Percentiles rank a stretch among this genome's conserved stretches.
Conservation (phyloP, 2,329 filamentous ascomycete genomes). For the Fusarium austroafricanum region DNA sequence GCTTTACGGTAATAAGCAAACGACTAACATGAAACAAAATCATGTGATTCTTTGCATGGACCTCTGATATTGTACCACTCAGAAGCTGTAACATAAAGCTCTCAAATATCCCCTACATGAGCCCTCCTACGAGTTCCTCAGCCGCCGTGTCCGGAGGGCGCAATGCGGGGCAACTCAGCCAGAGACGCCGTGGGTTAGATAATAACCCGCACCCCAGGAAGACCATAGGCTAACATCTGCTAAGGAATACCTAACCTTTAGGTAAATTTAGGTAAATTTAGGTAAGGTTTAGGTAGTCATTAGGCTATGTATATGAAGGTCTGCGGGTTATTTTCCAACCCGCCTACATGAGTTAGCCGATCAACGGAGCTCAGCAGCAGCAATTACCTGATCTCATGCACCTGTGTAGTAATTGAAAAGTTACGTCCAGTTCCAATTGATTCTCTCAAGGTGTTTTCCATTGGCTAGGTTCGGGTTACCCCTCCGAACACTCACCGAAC, state of each 20-base stretch:
- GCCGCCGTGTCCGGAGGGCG: slow-evolving; percentile 36
- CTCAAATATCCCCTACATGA: not conserved
- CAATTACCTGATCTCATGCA: slow-evolving; percentile 20
- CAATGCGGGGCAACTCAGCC: slow-evolving; percentile 26
- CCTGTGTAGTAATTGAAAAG: not conserved
- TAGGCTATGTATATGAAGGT: no score
- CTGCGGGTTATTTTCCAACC: no score
- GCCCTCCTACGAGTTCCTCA: not conserved
- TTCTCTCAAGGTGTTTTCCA: slow-evolving; percentile 13
- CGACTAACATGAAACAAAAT: not conserved
- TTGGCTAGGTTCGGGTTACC: slow-evolving; percentile 14
- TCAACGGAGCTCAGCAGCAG: slow-evolving; percentile 39
- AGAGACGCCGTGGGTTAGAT: no score
- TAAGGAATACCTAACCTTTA: no score
- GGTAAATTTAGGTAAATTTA: no score
- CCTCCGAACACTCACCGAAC: slow-evolving; percentile 32
- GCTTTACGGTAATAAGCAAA: not conserved
- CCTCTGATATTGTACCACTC: not conserved
- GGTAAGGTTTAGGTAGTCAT: no score
- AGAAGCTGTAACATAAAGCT: not conserved
- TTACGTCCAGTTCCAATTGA: slow-evolving; percentile 1
- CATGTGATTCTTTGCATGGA: not conserved
- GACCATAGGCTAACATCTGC: no score
- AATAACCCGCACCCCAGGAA: no score
- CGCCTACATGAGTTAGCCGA: slow-evolving; percentile 33